A percentile compares a stretch with the other conserved stretches of the same genome.
phyloP scores from a whole-genome alignment of 306 rosid genomes.

The Rosa rugosa region DNA sequence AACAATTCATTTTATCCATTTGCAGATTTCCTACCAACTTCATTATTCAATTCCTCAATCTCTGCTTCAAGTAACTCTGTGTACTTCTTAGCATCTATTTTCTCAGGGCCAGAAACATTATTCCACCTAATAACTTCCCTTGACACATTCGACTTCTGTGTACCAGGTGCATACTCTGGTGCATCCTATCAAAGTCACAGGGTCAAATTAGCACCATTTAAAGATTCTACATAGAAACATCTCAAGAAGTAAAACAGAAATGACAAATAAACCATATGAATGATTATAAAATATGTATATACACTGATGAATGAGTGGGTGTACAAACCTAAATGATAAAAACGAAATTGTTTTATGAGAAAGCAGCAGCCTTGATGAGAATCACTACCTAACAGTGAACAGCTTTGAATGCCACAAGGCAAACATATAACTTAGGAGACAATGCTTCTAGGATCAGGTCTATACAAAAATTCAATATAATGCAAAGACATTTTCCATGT shows the following conservation, averaged over 20 bases:
- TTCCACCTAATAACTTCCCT: constrained; percentile 99
- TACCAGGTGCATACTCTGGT: constrained; percentile 88
- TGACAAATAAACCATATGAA: neutral
- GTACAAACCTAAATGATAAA: neutral
- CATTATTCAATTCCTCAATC: constrained; percentile 87
- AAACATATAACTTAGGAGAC: neutral
- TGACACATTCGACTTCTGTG: constrained; percentile 87
- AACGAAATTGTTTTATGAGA: neutral
- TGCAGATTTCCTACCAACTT: constrained; percentile 79
- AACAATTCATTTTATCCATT: constrained; percentile 78
- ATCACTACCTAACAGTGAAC: neutral
- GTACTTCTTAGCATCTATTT: constrained; percentile 86
- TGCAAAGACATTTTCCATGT: neutral
- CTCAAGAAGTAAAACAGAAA: neutral
- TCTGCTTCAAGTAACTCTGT: constrained; percentile 94
- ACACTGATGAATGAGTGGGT: neutral
- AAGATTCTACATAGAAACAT: neutral
- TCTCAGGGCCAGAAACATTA: constrained; percentile 81
- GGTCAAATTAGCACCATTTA: constrained; percentile 25
- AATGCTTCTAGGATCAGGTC: neutral
- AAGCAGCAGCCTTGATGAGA: neutral
- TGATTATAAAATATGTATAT: neutral
- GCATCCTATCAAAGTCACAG: constrained; percentile 58
- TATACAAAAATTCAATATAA: neutral
- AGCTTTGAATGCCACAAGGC: neutral